Percentiles rank a stretch among this genome's conserved stretches.
These are phyloP conservation scores for Neoboletus brunneissimus DNA, from an alignment of 768 basidiomycete genomes.

Conservation along the genomic window DNA sequence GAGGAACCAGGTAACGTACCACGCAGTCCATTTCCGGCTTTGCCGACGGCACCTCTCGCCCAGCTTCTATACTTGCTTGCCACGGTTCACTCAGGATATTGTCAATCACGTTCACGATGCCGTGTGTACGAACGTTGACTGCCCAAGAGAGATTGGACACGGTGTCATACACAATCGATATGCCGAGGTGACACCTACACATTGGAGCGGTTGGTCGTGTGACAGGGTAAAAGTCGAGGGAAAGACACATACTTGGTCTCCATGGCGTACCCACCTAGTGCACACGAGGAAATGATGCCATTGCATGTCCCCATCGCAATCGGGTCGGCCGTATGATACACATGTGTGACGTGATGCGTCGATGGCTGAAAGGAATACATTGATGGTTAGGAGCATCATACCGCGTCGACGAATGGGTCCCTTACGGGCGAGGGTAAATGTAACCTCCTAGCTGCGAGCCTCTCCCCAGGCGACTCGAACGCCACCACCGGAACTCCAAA, in stretches of 20 bases:
- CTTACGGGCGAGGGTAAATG: conserved; percentile 85
- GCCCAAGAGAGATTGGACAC: conserved; percentile 83
- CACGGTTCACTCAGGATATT: conserved; percentile 68
- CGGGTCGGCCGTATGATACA: conserved; percentile 94
- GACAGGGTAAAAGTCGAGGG: not conserved
- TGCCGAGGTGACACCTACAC: conserved; percentile 78
- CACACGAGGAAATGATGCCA: conserved; percentile 77
- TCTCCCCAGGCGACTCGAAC: conserved; percentile 89
- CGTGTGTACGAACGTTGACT: conserved; percentile 78
- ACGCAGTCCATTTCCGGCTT: conserved; percentile 63
- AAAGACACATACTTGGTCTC: conserved; percentile 56
- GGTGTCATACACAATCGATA: conserved; percentile 87
- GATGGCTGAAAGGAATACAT: conserved; percentile 49
- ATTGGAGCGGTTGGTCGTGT: not conserved
- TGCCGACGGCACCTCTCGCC: conserved; percentile 60
- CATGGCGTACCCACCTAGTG: conserved; percentile 86
- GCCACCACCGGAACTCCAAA: conserved; percentile 87
- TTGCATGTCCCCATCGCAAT: conserved; percentile 89
- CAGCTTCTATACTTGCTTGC: conserved; percentile 57
- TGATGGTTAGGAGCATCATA: not conserved
- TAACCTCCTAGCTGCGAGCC: conserved; percentile 70
- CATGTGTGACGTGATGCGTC: conserved; percentile 78
- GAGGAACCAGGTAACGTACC: conserved; percentile 40
- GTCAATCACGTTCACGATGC: conserved; percentile 78
- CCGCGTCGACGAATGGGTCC: conserved; percentile 1